Evolutionary conservation across 495 filamentous ascomycete genomes (phyloP), one percentile per base, ranked within the genome.

Genomic region (Penicillium bovifimosum): DNA sequence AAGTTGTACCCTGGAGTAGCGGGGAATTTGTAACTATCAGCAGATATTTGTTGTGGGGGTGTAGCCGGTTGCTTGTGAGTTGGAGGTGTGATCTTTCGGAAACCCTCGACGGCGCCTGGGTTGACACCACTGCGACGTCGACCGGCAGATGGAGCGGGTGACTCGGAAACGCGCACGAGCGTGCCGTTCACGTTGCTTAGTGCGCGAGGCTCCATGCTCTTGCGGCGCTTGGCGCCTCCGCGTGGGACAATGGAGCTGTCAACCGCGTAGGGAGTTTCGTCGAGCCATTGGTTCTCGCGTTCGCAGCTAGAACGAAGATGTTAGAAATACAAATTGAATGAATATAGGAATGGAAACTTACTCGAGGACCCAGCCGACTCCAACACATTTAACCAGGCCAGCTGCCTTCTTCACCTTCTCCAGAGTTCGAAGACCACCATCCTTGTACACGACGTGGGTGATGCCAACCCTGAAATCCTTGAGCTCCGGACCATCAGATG

Each of bases 401-500:
- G 79, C 76, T 29, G 82, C 84, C 54, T 86, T 78, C 46, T 84
- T 77, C 7, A 95, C 88, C 66, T 95, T 96, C 66, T 96, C 86
- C 46, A 96, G 65, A 0, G 92, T 96, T 31, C 87, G 80, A 47
- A 88, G 82, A 8, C 86, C 86, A 36, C 93, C 93, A 69, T 96
- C 93, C 62, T 96, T 96, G 71, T 87, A 98, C 1, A 98, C 83
- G 1, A 98, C 88, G 60, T 98, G 93, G 5, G 93, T 98, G 62
- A 96, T 91, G 3, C 88, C 88, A 29, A 95, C 75, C 64, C 84
- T 88, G 9, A 67, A 56, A 14, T 67, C 66, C 24, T 52, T 73
- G 8, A 73, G 63, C 5, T 69, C 61, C 0, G 40, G 49, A 6
- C 53, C 62, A 39, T 69, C 69, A 9, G 56, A 60, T 3, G 69